Evolutionary conservation across 176 grass and related monocot genomes (phyloP).

Genomic region (sorghum (Sorghum bicolor)): DNA sequence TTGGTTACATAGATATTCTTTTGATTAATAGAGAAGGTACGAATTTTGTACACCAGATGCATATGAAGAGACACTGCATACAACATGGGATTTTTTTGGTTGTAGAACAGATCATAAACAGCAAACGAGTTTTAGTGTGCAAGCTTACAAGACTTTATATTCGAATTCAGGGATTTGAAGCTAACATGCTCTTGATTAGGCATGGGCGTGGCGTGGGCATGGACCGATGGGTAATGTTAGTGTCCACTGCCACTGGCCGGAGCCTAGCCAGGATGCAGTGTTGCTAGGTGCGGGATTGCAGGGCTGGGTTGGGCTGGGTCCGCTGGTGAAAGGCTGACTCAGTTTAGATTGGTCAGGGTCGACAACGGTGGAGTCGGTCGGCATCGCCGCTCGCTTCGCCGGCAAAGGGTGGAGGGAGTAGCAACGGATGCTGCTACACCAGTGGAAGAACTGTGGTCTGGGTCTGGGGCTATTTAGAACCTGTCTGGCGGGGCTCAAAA

Average conservation of each 20-base stretch:
- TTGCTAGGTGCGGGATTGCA: no score
- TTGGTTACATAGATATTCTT: neutral
- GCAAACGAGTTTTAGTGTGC: neutral
- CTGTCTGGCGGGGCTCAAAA: no score
- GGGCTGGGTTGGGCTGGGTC: neutral
- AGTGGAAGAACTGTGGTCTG: neutral
- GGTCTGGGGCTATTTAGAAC: no score
- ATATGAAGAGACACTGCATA: neutral
- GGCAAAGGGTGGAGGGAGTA: neutral
- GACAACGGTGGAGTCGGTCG: neutral
- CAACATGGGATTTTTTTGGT: neutral
- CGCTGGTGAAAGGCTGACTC: no score
- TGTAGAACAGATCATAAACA: neutral
- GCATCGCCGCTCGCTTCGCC: neutral
- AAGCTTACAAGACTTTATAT: neutral
- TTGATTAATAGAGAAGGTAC: conserved; percentile 16
- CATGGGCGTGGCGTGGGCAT: no score
- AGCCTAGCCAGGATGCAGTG: no score
- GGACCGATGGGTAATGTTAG: neutral
- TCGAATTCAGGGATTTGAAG: neutral
- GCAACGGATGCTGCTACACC: neutral
- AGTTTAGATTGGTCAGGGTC: neutral
- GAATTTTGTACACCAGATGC: conserved; percentile 29
- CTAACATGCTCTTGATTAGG: neutral
- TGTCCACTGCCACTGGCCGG: no score